Evolutionary conservation across 176 grass and related monocot species (phyloP).

Genomic region (Canna indica): DNA sequence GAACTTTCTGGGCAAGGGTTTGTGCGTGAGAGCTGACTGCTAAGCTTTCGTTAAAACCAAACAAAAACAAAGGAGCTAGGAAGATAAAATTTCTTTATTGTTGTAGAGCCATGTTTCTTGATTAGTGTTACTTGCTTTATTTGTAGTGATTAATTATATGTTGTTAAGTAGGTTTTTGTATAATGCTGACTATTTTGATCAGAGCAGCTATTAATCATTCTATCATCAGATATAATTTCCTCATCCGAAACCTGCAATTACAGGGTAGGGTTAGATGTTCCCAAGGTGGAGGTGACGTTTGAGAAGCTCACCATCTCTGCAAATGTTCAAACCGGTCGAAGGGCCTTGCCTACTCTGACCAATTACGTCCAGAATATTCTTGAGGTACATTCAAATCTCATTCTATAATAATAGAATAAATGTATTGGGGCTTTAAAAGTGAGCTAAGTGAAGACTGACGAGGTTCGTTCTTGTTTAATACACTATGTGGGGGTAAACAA

Average conservation of each 20-base stretch:
- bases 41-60: no score
- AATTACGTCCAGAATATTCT: constrained; percentile 36
- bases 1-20: no score
- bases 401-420: no score
- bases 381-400: constrained; percentile 24
- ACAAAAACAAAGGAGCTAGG: no score
- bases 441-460: neutral
- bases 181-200: no score
- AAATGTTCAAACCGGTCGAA: constrained; percentile 36
- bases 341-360: constrained; percentile 49
- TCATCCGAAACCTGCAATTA: neutral
- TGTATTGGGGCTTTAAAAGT: neutral
- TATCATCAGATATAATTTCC: neutral
- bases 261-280: constrained; percentile 43
- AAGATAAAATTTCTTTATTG: no score
- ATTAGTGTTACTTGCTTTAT: no score
- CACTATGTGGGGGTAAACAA: no score
- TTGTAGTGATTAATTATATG: no score
- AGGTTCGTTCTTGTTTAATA: neutral
- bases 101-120: no score
- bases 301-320: constrained; percentile 36
- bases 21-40: no score
- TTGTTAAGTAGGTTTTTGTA: no score
- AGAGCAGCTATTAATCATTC: neutral
- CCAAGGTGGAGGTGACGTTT: constrained; percentile 55